Percentiles rank a stretch among this genome's conserved stretches.
Conservation (phyloP, 768 basidiomycete genomes). For the Lentinula raphanica region DNA sequence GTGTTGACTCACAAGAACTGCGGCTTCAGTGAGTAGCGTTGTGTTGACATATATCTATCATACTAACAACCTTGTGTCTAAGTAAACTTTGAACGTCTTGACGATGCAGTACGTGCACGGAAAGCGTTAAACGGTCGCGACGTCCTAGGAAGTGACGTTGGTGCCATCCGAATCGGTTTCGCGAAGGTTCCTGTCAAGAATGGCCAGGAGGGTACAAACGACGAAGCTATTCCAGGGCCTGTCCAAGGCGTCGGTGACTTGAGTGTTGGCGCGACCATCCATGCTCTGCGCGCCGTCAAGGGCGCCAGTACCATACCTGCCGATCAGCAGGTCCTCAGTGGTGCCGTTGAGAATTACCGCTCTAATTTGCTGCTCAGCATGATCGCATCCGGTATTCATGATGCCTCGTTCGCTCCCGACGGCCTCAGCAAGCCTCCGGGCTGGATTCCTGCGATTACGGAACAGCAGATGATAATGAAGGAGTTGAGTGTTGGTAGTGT, state of each 20-base stretch:
- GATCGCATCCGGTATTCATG: slow-evolving; percentile 74
- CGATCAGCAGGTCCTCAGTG: slow-evolving; percentile 90
- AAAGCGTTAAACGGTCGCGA: slow-evolving; percentile 95
- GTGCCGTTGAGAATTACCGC: slow-evolving; percentile 90
- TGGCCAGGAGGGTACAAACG: slow-evolving; percentile 58
- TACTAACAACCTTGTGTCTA: slow-evolving; percentile 9
- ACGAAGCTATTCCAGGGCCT: slow-evolving; percentile 59
- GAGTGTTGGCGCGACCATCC: slow-evolving; percentile 84
- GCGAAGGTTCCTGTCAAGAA: slow-evolving; percentile 95
- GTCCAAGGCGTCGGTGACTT: slow-evolving; percentile 82
- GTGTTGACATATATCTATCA: slow-evolving; percentile 1
- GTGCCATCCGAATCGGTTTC: slow-evolving; percentile 94
- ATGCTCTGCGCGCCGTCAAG: slow-evolving; percentile 80
- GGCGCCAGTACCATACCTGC: slow-evolving; percentile 90
- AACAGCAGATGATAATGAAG: slow-evolving; percentile 96
- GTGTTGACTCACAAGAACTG: slow-evolving; percentile 98
- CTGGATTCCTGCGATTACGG: slow-evolving; percentile 75
- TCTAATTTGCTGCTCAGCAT: slow-evolving; percentile 87
- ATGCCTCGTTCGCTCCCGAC: slow-evolving; percentile 48
- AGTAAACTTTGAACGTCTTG: slow-evolving; percentile 97
- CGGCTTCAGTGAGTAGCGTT: slow-evolving; percentile 64
- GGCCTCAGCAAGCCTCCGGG: slow-evolving; percentile 56
- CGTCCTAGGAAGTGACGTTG: slow-evolving; percentile 93
- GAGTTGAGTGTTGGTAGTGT: slow-evolving; percentile 75
- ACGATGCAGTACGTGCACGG: slow-evolving; percentile 92